Evolutionary conservation across 768 basidiomycete species (phyloP).

Genomic region (Chalciporus piperatus): DNA sequence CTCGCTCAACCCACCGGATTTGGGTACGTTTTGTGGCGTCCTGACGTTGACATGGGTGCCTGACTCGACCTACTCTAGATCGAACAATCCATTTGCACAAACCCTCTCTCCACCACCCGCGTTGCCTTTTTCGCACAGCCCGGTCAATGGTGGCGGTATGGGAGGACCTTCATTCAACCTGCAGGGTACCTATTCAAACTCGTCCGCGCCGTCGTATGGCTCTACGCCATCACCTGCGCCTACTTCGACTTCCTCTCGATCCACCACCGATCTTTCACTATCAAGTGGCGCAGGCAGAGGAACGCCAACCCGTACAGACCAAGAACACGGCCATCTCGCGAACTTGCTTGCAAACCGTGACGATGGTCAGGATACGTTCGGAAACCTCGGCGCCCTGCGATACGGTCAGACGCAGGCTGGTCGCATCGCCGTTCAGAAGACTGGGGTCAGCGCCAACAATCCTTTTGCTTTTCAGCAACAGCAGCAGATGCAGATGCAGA

Average conservation of each 20-base stretch:
- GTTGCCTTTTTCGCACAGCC: slow-evolving; percentile 33
- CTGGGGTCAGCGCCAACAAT: slow-evolving; percentile 50
- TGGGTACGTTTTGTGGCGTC: slow-evolving; percentile 45
- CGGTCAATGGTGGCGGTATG: slow-evolving; percentile 29
- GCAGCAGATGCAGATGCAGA: slow-evolving; percentile 54
- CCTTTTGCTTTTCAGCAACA: slow-evolving; percentile 57
- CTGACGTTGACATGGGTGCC: not conserved
- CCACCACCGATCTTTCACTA: slow-evolving; percentile 33
- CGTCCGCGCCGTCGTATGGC: slow-evolving; percentile 29
- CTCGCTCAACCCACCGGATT: slow-evolving; percentile 72
- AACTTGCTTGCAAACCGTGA: slow-evolving; percentile 83
- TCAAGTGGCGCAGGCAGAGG: slow-evolving; percentile 9
- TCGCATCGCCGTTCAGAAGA: slow-evolving; percentile 42
- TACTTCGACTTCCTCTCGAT: slow-evolving; percentile 35
- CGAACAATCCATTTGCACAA: slow-evolving; percentile 94
- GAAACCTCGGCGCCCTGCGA: slow-evolving; percentile 79
- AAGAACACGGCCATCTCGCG: slow-evolving; percentile 73
- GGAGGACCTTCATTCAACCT: slow-evolving; percentile 61
- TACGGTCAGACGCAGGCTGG: slow-evolving; percentile 62
- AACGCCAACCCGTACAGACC: slow-evolving; percentile 51
- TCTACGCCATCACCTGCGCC: slow-evolving; percentile 42
- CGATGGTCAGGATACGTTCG: slow-evolving; percentile 94
- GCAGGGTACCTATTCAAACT: slow-evolving; percentile 62
- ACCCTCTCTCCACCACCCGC: slow-evolving; percentile 29
- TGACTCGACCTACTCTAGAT: slow-evolving; percentile 46